phyloP scores from a whole-genome alignment of 805 yeast species.

The Candida golubevii region DNA sequence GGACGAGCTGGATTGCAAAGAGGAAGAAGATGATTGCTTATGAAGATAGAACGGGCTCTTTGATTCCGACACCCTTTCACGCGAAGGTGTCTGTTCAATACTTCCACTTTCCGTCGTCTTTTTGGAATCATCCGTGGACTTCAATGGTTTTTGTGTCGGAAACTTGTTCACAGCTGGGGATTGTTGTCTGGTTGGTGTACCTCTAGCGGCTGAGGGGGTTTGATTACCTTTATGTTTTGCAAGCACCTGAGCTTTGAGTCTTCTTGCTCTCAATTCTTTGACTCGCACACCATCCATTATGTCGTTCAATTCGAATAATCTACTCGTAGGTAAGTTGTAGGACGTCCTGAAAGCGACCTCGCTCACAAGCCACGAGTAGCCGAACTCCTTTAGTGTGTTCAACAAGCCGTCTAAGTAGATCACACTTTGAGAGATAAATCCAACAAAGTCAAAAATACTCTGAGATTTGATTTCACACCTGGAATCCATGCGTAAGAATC shows the following conservation, averaged over 20 bases:
- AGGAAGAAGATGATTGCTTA: constrained; percentile 8
- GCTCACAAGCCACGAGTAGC: constrained; percentile 39
- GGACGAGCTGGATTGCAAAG: constrained; percentile 5
- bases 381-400: constrained; percentile 33
- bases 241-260: constrained; percentile 2
- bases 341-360: constrained; percentile 40
- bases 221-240: constrained; percentile 3
- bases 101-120: neutral
- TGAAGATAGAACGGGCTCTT: constrained; percentile 5
- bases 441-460: constrained; percentile 35
- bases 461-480: constrained; percentile 31
- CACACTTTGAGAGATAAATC: constrained; percentile 39
- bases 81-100: neutral
- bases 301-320: constrained; percentile 19
- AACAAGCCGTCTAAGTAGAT: constrained; percentile 26
- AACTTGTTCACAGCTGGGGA: neutral
- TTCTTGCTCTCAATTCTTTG: constrained; percentile 4
- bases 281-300: constrained; percentile 7
- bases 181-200: neutral
- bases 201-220: neutral
- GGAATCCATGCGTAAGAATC: constrained; percentile 42
- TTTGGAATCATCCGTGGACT: neutral
- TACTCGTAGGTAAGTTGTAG: constrained; percentile 25
- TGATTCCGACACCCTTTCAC: neutral
- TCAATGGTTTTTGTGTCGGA: neutral